These are phyloP conservation scores for Aspergillus homomorphus DNA, from an alignment of 495 filamentous ascomycete species.

Conservation along the genomic window DNA sequence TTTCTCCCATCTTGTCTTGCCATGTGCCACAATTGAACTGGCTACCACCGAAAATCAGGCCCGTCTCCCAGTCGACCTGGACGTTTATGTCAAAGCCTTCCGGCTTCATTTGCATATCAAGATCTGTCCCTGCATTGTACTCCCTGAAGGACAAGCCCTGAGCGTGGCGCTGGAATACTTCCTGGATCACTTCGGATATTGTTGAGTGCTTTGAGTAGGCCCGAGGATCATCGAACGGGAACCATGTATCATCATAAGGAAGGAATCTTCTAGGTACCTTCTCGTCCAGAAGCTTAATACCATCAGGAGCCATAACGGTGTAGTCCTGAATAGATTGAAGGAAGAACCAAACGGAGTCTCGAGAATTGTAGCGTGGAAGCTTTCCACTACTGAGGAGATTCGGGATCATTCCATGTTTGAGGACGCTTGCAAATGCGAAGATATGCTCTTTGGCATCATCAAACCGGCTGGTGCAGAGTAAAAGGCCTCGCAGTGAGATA, in stretches of 20 bases:
- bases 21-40: constrained; percentile 96
- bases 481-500: constrained; percentile 88
- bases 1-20: constrained; percentile 99
- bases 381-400: constrained; percentile 86
- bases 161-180: constrained; percentile 88
- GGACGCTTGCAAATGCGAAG: constrained; percentile 87
- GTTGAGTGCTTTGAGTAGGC: constrained; percentile 82
- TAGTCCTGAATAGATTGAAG: constrained; percentile 95
- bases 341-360: constrained; percentile 98
- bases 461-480: constrained; percentile 82
- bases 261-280: constrained; percentile 83
- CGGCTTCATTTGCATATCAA: constrained; percentile 91
- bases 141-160: constrained; percentile 85
- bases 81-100: constrained; percentile 91
- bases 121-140: constrained; percentile 81
- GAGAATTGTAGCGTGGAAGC: constrained; percentile 91
- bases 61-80: constrained; percentile 87
- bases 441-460: constrained; percentile 91
- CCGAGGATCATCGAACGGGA: constrained; percentile 70
- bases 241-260: constrained; percentile 94
- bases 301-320: constrained; percentile 75
- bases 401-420: constrained; percentile 99
- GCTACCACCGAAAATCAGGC: constrained; percentile 90
- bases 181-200: constrained; percentile 85
- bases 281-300: constrained; percentile 68